These are phyloP conservation scores for Zymoseptoria crescenta DNA, from an alignment of 2,329 filamentous ascomycete species.

Conservation along the genomic window DNA sequence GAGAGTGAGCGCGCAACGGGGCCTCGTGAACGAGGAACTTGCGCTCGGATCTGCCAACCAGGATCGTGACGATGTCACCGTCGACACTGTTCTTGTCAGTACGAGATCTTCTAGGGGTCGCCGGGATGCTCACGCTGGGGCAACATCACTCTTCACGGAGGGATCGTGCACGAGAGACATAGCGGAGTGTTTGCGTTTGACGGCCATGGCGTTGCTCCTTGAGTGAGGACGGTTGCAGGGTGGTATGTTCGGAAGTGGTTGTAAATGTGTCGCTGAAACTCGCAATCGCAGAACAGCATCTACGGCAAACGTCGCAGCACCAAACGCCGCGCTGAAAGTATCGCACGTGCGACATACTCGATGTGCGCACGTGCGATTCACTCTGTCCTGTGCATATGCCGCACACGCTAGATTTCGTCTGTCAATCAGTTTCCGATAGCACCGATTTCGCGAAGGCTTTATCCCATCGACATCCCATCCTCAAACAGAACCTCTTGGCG, in stretches of 20 bases:
- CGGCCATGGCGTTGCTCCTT: neutral
- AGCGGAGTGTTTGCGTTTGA: neutral
- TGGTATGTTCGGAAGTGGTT: neutral
- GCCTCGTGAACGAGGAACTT: neutral
- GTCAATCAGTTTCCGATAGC: neutral
- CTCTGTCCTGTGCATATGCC: neutral
- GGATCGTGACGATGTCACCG: neutral
- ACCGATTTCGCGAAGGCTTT: neutral
- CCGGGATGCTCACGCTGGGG: neutral
- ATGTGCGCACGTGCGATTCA: neutral
- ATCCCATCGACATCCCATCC: neutral
- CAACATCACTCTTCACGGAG: neutral
- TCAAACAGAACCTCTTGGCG: slow-evolving; percentile 47
- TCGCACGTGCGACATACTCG: neutral
- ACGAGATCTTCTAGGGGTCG: no score
- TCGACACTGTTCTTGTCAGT: slow-evolving; percentile 1
- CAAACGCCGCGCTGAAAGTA: neutral
- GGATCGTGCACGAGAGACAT: neutral
- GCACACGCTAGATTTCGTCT: neutral
- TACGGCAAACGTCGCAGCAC: neutral
- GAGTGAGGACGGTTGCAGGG: neutral
- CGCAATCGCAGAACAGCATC: no score
- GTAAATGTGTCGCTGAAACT: neutral
- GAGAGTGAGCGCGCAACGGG: neutral
- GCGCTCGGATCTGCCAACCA: neutral